phyloP scores from a whole-genome alignment of 2,329 filamentous ascomycete species.

The Cercospora sesami region DNA sequence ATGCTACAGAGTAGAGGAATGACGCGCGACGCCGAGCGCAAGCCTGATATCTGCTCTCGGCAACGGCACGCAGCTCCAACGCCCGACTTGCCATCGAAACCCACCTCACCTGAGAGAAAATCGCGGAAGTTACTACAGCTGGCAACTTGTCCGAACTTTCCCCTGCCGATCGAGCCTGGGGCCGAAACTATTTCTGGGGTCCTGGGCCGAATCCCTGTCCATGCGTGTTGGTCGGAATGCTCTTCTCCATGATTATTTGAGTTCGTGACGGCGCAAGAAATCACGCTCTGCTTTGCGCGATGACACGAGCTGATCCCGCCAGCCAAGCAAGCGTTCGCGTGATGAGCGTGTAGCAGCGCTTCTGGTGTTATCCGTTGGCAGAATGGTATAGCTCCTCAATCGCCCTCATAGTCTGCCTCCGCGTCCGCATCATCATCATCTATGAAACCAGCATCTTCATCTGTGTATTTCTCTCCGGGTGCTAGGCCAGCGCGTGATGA shows the following conservation, averaged over 20 bases:
- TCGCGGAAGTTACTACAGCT: background rate
- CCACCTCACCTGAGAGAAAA: constrained; percentile 3
- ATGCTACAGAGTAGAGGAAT: constrained; percentile 9
- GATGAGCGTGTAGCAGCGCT: background rate
- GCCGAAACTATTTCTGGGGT: constrained; percentile 6
- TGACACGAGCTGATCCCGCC: background rate
- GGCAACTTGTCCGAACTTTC: background rate
- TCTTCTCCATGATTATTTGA: background rate
- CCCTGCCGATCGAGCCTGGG: constrained; percentile 6
- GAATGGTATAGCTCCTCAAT: constrained; percentile 19
- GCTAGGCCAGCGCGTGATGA: constrained; percentile 27
- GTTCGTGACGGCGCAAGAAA: background rate
- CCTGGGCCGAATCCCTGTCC: constrained; percentile 1
- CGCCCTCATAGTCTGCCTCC: constrained; percentile 39
- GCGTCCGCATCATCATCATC: constrained; percentile 41
- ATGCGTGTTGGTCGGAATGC: background rate
- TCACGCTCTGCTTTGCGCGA: background rate
- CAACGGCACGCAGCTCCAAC: background rate
- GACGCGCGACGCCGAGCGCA: background rate
- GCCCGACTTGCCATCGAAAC: background rate
- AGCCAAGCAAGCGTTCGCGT: background rate
- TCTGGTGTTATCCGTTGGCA: background rate
- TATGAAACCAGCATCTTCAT: constrained; percentile 40
- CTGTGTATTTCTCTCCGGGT: constrained; percentile 35
- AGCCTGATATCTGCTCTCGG: background rate